Conservation (phyloP, 495 filamentous ascomycete genomes). For the Penicillium salamii region DNA sequence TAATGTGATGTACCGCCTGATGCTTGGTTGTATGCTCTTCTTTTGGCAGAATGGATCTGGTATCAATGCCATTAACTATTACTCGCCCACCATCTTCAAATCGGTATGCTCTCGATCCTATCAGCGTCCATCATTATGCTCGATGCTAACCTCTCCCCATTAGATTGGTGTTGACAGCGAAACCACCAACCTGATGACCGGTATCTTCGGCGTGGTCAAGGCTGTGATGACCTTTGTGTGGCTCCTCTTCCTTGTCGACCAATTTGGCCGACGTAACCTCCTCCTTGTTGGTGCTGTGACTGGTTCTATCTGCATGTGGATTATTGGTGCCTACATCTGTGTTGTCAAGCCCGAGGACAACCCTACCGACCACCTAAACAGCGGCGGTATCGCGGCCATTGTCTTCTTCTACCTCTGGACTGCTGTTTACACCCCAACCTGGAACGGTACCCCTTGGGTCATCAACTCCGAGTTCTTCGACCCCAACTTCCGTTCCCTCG, state of each 20-base stretch:
- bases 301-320: conserved; percentile 68
- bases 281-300: conserved; percentile 69
- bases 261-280: conserved; percentile 63
- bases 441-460: conserved; percentile 70
- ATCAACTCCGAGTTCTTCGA: conserved; percentile 62
- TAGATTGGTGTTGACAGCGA: conserved; percentile 49
- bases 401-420: conserved; percentile 81
- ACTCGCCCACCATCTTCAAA: conserved; percentile 57
- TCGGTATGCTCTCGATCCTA: conserved; percentile 14
- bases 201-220: conserved; percentile 51
- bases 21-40: conserved; percentile 66
- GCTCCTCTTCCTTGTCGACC: conserved; percentile 68
- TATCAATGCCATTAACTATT: conserved; percentile 70
- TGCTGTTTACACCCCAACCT: conserved; percentile 68
- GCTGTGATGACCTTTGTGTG: conserved; percentile 59
- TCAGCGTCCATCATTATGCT: neutral
- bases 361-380: conserved; percentile 35
- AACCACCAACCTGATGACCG: conserved; percentile 42
- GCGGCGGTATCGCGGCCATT: conserved; percentile 63
- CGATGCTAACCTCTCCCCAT: neutral
- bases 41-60: conserved; percentile 65
- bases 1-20: conserved; percentile 59
- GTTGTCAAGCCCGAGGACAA: conserved; percentile 51
- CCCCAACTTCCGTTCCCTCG: conserved; percentile 60
- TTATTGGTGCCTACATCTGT: conserved; percentile 68